Evolutionary conservation across 2,329 filamentous ascomycete species (phyloP), one percentile per base, ranked within the genome.

Genomic region (Botrytis paeoniae): DNA sequence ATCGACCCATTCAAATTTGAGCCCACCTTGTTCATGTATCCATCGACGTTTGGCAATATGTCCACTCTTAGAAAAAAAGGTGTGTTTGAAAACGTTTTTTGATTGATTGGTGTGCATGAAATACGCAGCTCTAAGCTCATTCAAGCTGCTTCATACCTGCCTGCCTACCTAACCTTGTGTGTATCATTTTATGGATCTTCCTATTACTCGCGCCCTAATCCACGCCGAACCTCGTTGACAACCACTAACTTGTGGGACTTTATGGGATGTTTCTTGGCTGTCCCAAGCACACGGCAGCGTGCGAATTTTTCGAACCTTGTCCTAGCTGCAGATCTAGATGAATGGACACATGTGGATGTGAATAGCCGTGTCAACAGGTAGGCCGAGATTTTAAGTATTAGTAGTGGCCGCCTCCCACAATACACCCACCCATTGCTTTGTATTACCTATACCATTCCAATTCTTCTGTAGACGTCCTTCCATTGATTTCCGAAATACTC

Each of bases 261-360:
- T n/a, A 14, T 69, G 48, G 48, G 25, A 57, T 57, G 29, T 29
- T 6, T 57, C 65, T 69, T 69, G 37, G 48, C 65, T 32, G 37
- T 35, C n/a, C 35, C 65, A 69, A 69, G 37, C 35, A 69, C 35
- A 41, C 65, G 65, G 65, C 48, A 68, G n/a, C 35, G 57, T 69
- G 65, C 35, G 48, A 25, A 16, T 41, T 32, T 57, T 29, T 18
- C 12, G 10, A 32, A 69, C 48, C 65, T 57, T 39, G 65, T 69
- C 48, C 65, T 43, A 32, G 35, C 48, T 69, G 35, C 65, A 57
- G 65, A 9, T 41, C 14, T 41, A 29, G 37, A 45, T 35, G 29
- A 32, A 65, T 41, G 37, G 35, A 20, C 51, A 29, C 35, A 32
- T 69, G 48, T 57, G 48, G 45, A 18, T 66, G 43, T 51, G 43